Evolutionary conservation across 305 asterid genomes (phyloP).

Genomic region (Fraxinus greggii): DNA sequence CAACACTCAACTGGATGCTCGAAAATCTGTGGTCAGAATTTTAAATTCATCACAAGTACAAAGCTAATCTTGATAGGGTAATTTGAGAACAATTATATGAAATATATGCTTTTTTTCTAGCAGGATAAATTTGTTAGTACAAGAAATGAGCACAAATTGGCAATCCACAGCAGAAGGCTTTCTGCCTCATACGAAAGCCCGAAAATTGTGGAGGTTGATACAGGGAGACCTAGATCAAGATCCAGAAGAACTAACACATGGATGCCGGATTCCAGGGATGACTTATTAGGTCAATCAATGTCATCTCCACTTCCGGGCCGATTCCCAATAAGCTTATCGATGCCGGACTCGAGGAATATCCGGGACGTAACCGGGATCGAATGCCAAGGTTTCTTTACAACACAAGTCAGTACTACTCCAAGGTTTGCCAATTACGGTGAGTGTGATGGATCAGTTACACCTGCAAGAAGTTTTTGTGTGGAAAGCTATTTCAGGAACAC

Average conservation of each 20-base stretch:
- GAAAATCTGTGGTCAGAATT: constrained; percentile 39
- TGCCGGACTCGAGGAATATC: constrained; percentile 27
- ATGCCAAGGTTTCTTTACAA: constrained; percentile 41
- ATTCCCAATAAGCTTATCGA: constrained; percentile 24
- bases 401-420: constrained; percentile 57
- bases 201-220: constrained; percentile 74
- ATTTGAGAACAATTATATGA: not conserved
- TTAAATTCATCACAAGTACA: not conserved
- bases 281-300: constrained; percentile 26
- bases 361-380: constrained; percentile 34
- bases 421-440: constrained; percentile 39
- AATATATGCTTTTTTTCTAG: not conserved
- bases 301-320: constrained; percentile 30
- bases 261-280: constrained; percentile 33
- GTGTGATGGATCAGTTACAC: constrained; percentile 36
- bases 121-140: constrained; percentile 34
- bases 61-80: not conserved
- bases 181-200: constrained; percentile 58
- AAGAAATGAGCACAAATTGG: constrained; percentile 27
- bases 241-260: constrained; percentile 50
- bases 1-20: constrained; percentile 29
- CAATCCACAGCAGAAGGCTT: constrained; percentile 45
- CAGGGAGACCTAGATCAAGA: constrained; percentile 54
- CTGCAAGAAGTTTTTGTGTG: constrained; percentile 49
- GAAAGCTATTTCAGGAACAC: constrained; percentile 35